phyloP scores from a whole-genome alignment of 116 monocot species.

The Dioscorea cayenensis region DNA sequence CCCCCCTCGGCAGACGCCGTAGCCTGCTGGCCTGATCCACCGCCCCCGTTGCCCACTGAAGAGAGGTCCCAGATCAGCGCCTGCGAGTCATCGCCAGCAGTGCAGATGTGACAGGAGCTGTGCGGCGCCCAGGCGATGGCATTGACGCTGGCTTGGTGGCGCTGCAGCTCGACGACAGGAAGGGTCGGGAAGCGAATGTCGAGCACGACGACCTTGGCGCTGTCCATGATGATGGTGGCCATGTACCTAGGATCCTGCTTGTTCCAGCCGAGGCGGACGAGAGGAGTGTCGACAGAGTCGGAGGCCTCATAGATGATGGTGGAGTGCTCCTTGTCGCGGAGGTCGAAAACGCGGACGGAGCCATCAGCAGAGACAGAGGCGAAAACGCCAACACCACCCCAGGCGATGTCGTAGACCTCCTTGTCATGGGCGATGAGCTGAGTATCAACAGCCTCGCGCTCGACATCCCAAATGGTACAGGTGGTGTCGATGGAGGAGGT shows the following conservation, averaged over 20 bases:
- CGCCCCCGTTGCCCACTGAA: constrained; percentile 52
- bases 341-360: constrained; percentile 93
- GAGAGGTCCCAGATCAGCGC: constrained; percentile 97
- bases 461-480: constrained; percentile 98
- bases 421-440: constrained; percentile 99
- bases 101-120: constrained; percentile 97
- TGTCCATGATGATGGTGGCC: constrained; percentile 99
- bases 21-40: constrained; percentile 11
- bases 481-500: constrained; percentile 95
- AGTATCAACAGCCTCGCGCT: constrained; percentile 87
- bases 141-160: constrained; percentile 86
- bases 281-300: constrained; percentile 69
- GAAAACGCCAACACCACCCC: constrained; percentile 97
- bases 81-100: constrained; percentile 92
- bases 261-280: constrained; percentile 94
- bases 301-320: constrained; percentile 97
- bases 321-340: constrained; percentile 98
- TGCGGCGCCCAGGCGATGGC: constrained; percentile 98
- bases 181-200: constrained; percentile 94
- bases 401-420: constrained; percentile 96
- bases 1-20: constrained; percentile 49
- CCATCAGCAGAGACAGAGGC: constrained; percentile 97
- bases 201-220: constrained; percentile 93
- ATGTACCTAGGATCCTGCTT: constrained; percentile 98
- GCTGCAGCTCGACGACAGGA: constrained; percentile 94